phyloP scores from a whole-genome alignment of 352 stramenopile genomes.

The Pilasporangium apinafurcum region DNA sequence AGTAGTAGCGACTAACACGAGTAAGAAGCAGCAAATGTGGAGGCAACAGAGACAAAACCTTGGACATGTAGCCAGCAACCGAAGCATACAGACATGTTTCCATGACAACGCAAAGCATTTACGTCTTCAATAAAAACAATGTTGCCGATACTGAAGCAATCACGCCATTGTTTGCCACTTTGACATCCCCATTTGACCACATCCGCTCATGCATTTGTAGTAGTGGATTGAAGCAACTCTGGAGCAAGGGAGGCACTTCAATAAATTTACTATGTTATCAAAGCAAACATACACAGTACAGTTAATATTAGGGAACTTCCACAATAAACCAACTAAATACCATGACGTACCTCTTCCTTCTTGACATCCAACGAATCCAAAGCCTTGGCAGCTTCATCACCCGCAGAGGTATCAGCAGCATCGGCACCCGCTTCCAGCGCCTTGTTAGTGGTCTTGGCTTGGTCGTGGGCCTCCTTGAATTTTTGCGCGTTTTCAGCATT shows the following conservation, averaged over 20 bases:
- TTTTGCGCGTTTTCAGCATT: constrained; percentile 94
- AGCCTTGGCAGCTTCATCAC: constrained; percentile 90
- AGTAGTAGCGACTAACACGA: no score
- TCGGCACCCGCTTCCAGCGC: constrained; percentile 90
- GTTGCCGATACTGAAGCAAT: no score
- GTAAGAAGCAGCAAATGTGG: no score
- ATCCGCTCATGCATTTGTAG: constrained; percentile 13
- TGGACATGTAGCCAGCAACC: no score
- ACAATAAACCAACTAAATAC: neutral
- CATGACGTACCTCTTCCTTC: constrained; percentile 76
- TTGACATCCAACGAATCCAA: constrained; percentile 88
- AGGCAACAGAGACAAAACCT: no score
- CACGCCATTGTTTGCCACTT: no score
- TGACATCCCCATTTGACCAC: no score
- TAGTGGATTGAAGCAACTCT: constrained; percentile 3
- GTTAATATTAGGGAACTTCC: no score
- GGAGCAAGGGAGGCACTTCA: neutral
- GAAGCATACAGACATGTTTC: no score
- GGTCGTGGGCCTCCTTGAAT: constrained; percentile 95
- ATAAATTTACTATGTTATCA: constrained; percentile 7
- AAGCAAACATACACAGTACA: no score
- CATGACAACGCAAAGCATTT: no score
- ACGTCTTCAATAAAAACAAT: constrained; percentile 7
- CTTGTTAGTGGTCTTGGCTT: constrained; percentile 93
- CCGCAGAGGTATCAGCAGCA: constrained; percentile 86